Evolutionary conservation across 345 rosid genomes (phyloP).

Genomic region (Populus pruinosa): DNA sequence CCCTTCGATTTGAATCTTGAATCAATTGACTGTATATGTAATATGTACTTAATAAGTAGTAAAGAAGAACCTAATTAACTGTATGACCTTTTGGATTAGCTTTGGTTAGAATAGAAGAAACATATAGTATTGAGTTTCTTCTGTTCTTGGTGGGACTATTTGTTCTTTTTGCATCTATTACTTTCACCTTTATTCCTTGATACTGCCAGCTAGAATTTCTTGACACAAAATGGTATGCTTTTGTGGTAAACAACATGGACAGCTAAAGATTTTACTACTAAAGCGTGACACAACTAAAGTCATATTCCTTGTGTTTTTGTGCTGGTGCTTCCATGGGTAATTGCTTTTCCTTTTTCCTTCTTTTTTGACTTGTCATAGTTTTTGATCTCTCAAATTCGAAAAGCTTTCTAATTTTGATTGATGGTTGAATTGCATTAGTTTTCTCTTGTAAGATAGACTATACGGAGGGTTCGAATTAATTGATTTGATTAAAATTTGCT

Average conservation of each 20-base stretch:
- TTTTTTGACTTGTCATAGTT: neutral
- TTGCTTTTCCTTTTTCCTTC: neutral
- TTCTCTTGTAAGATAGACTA: too few relatives aligned
- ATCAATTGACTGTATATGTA: neutral
- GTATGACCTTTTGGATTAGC: conserved; percentile 1
- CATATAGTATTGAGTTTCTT: neutral
- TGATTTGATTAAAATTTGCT: too few relatives aligned
- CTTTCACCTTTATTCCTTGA: neutral
- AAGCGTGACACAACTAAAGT: neutral
- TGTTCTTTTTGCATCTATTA: neutral
- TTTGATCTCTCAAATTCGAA: neutral
- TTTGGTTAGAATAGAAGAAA: neutral
- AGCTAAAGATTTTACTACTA: neutral
- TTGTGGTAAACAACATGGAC: neutral
- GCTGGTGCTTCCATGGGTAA: neutral
- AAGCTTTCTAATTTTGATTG: neutral
- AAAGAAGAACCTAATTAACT: neutral
- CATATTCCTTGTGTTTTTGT: neutral
- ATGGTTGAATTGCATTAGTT: too few relatives aligned
- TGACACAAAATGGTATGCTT: neutral
- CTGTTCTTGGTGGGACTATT: neutral
- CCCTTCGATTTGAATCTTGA: neutral
- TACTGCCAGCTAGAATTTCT: neutral
- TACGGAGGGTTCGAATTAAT: too few relatives aligned
- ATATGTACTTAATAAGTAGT: neutral